These are phyloP conservation scores for Penicillium griseofulvum DNA, from an alignment of 2,329 filamentous ascomycete genomes.

Conservation along the genomic window DNA sequence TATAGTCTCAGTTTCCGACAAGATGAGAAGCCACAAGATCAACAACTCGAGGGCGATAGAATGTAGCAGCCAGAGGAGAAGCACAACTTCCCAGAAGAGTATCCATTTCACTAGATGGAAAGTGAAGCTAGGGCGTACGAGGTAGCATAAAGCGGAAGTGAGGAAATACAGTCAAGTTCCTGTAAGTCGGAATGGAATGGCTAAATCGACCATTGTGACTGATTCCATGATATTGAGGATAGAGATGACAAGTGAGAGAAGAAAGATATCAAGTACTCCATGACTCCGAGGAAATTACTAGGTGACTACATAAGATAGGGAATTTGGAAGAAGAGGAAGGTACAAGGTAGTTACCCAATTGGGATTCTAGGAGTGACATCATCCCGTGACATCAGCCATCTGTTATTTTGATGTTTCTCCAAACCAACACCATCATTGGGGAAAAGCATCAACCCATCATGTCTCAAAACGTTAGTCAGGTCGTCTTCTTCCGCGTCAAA, in stretches of 20 bases:
- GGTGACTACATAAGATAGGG: too few relatives aligned
- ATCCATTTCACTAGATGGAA: background rate
- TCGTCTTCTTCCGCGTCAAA: slow-evolving; percentile 40
- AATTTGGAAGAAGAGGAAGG: background rate
- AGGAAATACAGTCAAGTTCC: background rate
- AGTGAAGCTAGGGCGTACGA: background rate
- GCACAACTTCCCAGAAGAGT: background rate
- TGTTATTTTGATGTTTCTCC: background rate
- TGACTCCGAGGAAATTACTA: background rate
- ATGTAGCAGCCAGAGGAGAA: background rate
- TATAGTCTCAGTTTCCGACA: background rate
- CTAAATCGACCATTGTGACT: background rate
- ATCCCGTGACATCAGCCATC: slow-evolving; percentile 2
- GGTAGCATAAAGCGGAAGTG: background rate
- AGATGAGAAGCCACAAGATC: background rate
- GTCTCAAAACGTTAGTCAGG: slow-evolving; percentile 31
- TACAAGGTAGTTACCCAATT: background rate
- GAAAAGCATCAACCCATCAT: slow-evolving; percentile 14
- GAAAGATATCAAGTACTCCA: background rate
- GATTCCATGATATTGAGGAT: background rate
- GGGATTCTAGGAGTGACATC: background rate
- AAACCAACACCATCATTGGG: background rate
- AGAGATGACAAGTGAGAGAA: background rate
- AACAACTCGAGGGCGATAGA: background rate
- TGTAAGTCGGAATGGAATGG: background rate